Evolutionary conservation across 257 asterid genomes (phyloP).

Genomic region (Nicotiana undulata): DNA sequence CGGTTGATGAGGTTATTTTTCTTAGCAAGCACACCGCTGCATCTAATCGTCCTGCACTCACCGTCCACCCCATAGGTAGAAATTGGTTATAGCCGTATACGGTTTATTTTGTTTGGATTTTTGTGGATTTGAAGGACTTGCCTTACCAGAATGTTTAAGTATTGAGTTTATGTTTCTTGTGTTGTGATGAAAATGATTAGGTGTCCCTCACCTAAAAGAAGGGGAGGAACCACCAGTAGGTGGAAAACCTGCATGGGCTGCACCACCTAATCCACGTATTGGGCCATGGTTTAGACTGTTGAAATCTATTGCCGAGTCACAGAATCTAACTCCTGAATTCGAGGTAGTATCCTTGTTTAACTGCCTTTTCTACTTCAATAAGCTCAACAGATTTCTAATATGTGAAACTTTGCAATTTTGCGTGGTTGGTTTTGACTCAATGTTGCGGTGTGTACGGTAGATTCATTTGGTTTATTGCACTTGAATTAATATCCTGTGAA

Average conservation of each 20-base stretch:
- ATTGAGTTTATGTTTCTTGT: neutral
- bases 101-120: neutral
- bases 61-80: conserved; percentile 34
- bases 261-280: conserved; percentile 33
- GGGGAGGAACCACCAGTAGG: conserved; percentile 22
- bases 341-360: conserved; percentile 13
- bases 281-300: conserved; percentile 34
- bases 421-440: neutral
- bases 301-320: conserved; percentile 25
- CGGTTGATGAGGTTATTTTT: conserved; percentile 27
- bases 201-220: conserved; percentile 31
- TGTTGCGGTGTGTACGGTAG: neutral
- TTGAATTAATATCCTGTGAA: neutral
- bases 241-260: conserved; percentile 36
- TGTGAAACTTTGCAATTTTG: no score
- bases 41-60: conserved; percentile 34
- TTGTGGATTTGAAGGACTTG: neutral
- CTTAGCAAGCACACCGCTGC: conserved; percentile 29
- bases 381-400: no score
- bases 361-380: neutral
- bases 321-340: conserved; percentile 26
- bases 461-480: neutral
- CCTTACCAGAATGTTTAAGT: neutral
- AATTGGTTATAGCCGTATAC: neutral
- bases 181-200: conserved; percentile 4